Conservation (phyloP, 139 green algal species). For the Micromonas commoda region DNA sequence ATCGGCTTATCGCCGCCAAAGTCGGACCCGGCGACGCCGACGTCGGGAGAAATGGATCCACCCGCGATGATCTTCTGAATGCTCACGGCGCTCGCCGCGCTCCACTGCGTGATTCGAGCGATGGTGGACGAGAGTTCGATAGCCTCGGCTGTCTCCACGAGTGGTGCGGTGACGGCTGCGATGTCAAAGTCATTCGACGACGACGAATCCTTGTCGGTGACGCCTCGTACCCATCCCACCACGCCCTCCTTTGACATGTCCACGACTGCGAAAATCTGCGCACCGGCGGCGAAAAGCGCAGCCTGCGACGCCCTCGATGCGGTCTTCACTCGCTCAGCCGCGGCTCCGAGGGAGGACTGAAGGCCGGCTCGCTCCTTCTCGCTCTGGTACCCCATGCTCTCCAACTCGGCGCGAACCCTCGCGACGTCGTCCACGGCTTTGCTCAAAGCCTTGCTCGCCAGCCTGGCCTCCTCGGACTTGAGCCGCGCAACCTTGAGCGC, state of each 20-base stretch:
- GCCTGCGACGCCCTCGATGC: neutral
- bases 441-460: neutral
- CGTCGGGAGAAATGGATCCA: neutral
- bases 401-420: neutral
- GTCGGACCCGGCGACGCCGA: neutral
- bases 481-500: neutral
- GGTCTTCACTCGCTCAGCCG: neutral
- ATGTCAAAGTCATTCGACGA: no score
- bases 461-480: neutral
- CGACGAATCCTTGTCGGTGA: no score
- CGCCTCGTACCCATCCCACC: no score
- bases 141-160: neutral
- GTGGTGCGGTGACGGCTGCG: neutral
- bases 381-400: no score
- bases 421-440: neutral
- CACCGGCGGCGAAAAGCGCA: neutral
- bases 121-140: neutral
- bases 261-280: neutral
- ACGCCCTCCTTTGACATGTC: neutral
- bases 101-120: neutral
- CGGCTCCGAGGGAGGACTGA: neutral
- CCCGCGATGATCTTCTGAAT: neutral
- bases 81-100: neutral
- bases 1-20: neutral
- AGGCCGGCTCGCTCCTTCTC: no score